Evolutionary conservation across 805 yeast species (phyloP).

Genomic region (Pichia insulana): DNA sequence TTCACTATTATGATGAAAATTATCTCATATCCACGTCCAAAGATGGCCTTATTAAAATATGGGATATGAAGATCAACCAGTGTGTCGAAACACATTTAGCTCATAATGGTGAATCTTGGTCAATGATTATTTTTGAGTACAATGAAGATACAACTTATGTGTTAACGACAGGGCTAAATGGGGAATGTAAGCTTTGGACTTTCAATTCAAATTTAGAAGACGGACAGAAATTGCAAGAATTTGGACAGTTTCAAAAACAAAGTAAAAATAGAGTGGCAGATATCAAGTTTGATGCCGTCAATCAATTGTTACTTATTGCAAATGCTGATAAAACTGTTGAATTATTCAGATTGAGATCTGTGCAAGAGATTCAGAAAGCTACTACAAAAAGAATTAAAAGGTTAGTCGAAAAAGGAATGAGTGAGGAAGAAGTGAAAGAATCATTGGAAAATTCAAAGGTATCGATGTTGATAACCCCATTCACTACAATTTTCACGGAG

Average conservation of each 20-base stretch:
- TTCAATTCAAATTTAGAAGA: constrained; percentile 49
- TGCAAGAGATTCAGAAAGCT: constrained; percentile 73
- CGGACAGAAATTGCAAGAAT: constrained; percentile 31
- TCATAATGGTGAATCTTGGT: constrained; percentile 91
- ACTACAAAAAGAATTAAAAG: constrained; percentile 70
- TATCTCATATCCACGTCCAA: constrained; percentile 73
- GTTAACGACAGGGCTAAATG: constrained; percentile 71
- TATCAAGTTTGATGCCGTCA: constrained; percentile 40
- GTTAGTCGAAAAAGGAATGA: constrained; percentile 59
- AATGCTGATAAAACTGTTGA: constrained; percentile 79
- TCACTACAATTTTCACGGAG: constrained; percentile 54
- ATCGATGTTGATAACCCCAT: constrained; percentile 57
- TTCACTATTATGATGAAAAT: constrained; percentile 45
- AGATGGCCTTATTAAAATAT: constrained; percentile 84
- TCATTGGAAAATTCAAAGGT: constrained; percentile 40
- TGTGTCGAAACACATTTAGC: constrained; percentile 94
- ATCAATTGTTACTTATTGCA: constrained; percentile 56
- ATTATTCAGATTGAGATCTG: constrained; percentile 64
- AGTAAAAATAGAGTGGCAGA: constrained; percentile 64
- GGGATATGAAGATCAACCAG: constrained; percentile 88
- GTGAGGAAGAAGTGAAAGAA: constrained; percentile 49
- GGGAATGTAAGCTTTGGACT: constrained; percentile 78
- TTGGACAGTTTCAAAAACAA: constrained; percentile 65
- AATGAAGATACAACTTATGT: constrained; percentile 30
- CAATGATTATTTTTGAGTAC: constrained; percentile 40